Base-by-base conservation (phyloP, 2,329 filamentous ascomycete species). In the Alternaria sp. region DNA sequence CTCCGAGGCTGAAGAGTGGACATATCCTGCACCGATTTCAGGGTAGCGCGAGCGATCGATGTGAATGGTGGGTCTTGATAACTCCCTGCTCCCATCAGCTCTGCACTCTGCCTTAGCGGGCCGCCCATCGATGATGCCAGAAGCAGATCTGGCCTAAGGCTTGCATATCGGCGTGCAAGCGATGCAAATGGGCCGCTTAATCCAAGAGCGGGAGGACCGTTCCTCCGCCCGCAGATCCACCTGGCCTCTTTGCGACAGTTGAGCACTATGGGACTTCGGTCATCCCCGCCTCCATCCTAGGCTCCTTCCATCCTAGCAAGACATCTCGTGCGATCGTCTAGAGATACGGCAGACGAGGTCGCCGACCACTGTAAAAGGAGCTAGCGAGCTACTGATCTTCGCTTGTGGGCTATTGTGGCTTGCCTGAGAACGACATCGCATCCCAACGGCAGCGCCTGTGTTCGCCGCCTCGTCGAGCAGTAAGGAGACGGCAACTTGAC, bases 161-260 rank as follows among this genome's bases (percentile, higher is more conserved):
- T 45, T 48, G 44, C 56, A 42, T 54, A 42, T 54, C 44, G 37
- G 42, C 37, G 33, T 49, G 52, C 11, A 24, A 54, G 42, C 36
- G 36, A 54, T 49, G 21, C 36, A 26, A 54, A 39, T 54, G 36
- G 36, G 28, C 42, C 42, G 52, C 42, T 54, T 48, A 33, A 49
- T 24, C 24, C 45, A 23, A 48, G 23, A 34, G 55, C 55, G 56
- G 56, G 52, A 58, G 45, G 51, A 49, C 55, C 55, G 51, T 54
- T 46, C 51, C 45, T 45, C 40, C 37, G n/a, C 21, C 56, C 51
- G 56, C 56, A 26, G 31, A 40, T 39, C 56, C 44, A 48, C 41
- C 34, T 46, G 34, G 23, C 34, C 36, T 48, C 7, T 28, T 37
- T 45, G 29, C 42, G 54, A 53, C 34, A 33, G 23, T 36, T 21